Evolutionary conservation across 116 monocot species (phyloP), one percentile per base, ranked within the genome.

Genomic region (Iris pallida): DNA sequence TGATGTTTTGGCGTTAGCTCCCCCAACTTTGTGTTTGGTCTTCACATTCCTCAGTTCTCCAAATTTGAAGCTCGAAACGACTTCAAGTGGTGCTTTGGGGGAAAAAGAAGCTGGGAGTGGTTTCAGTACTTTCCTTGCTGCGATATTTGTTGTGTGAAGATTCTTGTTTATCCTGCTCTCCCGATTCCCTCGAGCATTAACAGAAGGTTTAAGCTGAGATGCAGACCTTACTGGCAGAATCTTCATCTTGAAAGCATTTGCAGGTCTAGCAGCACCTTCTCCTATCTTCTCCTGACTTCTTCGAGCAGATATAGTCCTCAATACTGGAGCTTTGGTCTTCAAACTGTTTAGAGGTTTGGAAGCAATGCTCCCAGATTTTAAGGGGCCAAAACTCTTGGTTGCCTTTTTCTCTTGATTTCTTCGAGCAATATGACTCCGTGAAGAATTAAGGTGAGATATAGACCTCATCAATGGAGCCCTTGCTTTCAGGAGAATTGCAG

Each of bases 1-100:
- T 1, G 87, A 5, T 12, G 71, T 75, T 68, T 82, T 87, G 63
- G 77, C 79, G 64, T 76, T 72, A n/a, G 44, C 19, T 16, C 59
- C 68, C 12, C 61, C 71, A 43, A n/a, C 54, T 42, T 19, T 54
- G 42, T n/a, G 9, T 49, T 70, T 47, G 4, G 42, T 44, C 42
- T 61, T 45, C 3, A 4, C 16, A 16, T 80, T 77, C 51, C 75
- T 72, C 5, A 66, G 16, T 68, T 71, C 71, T 56, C 61, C 61
- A 30, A 58, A 55, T 42, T 67, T 73, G n/a, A 59, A 56, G 20
- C 57, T 82, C 12, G 66, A 66, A 59, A 67, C 10, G 7, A 46
- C 43, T 16, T 59, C 68, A 16, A 41, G 57, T 61, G 63, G 53
- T 63, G 65, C 11, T 20, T 73, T 73, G 53, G 59, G 49, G 9